phyloP scores from a whole-genome alignment of 179 eudicot genomes.

The Heliamphora pulchella region DNA sequence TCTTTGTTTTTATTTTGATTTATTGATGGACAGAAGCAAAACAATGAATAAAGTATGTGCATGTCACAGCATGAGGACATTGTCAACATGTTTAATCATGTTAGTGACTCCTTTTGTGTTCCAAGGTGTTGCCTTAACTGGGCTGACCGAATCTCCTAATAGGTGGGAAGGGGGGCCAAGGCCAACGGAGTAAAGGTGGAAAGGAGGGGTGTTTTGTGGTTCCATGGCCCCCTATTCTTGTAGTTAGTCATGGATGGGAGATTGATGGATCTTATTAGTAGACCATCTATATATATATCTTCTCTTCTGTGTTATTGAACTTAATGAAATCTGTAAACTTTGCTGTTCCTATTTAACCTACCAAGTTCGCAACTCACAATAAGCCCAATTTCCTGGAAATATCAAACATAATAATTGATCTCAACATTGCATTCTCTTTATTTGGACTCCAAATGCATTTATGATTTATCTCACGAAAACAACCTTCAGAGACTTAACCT shows the following conservation, averaged over 20 bases:
- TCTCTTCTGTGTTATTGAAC: not conserved
- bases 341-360: not conserved
- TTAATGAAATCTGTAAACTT: not conserved
- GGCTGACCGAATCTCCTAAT: not conserved
- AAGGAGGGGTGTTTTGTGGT: not conserved
- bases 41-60: too few species aligned
- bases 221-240: not conserved
- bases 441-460: not conserved
- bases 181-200: not conserved
- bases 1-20: too few species aligned
- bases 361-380: not conserved
- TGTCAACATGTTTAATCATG: not conserved
- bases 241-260: not conserved
- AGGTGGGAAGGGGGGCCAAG: not conserved
- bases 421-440: not conserved
- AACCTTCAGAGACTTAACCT: not conserved
- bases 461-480: not conserved
- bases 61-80: not conserved
- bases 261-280: not conserved
- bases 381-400: not conserved
- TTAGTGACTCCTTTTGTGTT: not conserved
- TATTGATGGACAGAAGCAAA: too few species aligned
- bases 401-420: not conserved
- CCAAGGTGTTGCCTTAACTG: not conserved
- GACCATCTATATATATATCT: not conserved